Evolutionary conservation across 352 stramenopile genomes (phyloP).

Genomic region (Globisporangium spiculum): DNA sequence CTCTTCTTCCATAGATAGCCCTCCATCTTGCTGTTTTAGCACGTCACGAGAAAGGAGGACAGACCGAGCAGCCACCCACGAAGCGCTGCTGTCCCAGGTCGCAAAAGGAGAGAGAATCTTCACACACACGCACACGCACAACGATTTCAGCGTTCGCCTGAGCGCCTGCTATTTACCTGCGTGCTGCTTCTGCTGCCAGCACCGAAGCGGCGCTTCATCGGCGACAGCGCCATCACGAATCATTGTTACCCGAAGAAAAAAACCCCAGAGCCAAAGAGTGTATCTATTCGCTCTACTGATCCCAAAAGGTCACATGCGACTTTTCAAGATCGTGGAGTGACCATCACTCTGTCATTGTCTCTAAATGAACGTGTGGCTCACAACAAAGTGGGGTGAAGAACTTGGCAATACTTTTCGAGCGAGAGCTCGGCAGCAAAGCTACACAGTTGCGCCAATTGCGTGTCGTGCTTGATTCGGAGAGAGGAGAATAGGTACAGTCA

Average conservation of each 20-base stretch:
- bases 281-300: neutral
- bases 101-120: neutral
- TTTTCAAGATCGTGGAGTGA: neutral
- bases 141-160: neutral
- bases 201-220: neutral
- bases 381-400: neutral
- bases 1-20: slow-evolving; percentile 47
- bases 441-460: too few species aligned
- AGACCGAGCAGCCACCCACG: neutral
- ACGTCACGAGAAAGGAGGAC: neutral
- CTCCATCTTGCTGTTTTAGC: slow-evolving; percentile 25
- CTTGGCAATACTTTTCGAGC: too few species aligned
- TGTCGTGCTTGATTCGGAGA: neutral
- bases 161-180: neutral
- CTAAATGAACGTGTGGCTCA: neutral
- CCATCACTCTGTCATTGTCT: neutral
- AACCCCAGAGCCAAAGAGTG: neutral
- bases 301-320: neutral
- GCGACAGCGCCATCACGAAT: neutral
- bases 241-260: neutral
- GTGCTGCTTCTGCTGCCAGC: neutral
- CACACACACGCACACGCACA: neutral
- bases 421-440: too few species aligned
- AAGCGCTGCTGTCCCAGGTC: neutral
- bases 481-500: too few species aligned